Evolutionary conservation across 345 rosid species (phyloP), one percentile per base, ranked within the genome.

Genomic region (Corymbia maculata): DNA sequence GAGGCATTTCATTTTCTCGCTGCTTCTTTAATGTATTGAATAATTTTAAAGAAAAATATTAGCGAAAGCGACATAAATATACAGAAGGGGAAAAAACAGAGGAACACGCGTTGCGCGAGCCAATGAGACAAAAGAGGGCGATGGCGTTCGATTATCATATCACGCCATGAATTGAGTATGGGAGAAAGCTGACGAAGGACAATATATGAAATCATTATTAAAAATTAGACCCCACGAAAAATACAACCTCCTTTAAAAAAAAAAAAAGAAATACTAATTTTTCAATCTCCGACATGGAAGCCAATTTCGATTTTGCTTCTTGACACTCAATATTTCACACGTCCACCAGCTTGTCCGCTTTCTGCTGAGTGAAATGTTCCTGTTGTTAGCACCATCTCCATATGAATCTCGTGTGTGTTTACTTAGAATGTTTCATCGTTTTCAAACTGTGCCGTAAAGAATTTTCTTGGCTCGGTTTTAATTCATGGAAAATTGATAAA

Each of bases 371-470:
- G 61, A 55, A 55, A 55, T 12, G 2, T 55, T 36, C 6, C 26
- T 22, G 12, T 2, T 9, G 0, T 22, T 5, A 4, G 1, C 5
- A 22, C 28, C 9, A 55, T 55, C 28, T 55, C 9, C 13, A 9
- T 55, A 55, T 55, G 6, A 55, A 55, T 9, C 1, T 22, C 4
- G 42, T 36, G 42, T 36, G 42, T 36, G 42, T 55, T 8, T 55
- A 55, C 61, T 22, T 2, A 22, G 0, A 4, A 55, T 4, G 3
- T 22, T 55, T 55, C 24, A 55, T 55, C 11, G 24, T 22, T 2
- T 12, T 55, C 1, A 12, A 24, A 55, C 1, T 21, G 13, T 55
- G 42, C 2, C 8, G 0, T 5, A 55, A 22, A 0, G 13, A 55
- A 55, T 55, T 55, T 55, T 55, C 0, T 55, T 5, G 6, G 1